Evolutionary conservation across 768 basidiomycete species (phyloP).

Genomic region (Artomyces pyxidatus): DNA sequence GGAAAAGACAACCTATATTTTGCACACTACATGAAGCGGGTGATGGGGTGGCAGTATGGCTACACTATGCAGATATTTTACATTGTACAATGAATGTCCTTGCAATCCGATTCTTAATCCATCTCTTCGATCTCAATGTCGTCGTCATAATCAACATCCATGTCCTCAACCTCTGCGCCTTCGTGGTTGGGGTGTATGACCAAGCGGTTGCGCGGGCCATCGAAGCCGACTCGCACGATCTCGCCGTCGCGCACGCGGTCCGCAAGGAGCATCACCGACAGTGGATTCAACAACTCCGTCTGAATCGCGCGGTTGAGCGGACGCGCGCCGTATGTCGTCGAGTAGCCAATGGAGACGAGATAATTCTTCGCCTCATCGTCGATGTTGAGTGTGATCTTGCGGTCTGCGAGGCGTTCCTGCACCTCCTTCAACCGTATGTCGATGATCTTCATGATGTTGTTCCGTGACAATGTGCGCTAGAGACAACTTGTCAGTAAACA

Average conservation of each 20-base stretch:
- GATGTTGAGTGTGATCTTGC: conserved; percentile 75
- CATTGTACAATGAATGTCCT: too few species aligned
- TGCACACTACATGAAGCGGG: too few species aligned
- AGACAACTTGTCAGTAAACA: conserved; percentile 25
- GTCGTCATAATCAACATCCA: conserved; percentile 51
- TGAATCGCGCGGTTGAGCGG: conserved; percentile 91
- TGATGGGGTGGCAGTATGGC: too few species aligned
- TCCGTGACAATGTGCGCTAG: conserved; percentile 71
- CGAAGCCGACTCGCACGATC: conserved; percentile 64
- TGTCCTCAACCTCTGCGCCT: conserved; percentile 36
- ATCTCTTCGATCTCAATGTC: conserved; percentile 66
- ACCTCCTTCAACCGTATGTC: conserved; percentile 84
- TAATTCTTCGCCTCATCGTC: conserved; percentile 72
- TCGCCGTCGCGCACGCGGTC: conserved; percentile 80
- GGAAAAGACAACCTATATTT: too few species aligned
- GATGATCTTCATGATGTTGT: conserved; percentile 78
- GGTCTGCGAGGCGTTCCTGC: conserved; percentile 66
- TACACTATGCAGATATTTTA: too few species aligned
- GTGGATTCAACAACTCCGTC: conserved; percentile 84
- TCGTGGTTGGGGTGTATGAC: conserved; percentile 80
- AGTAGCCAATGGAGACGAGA: conserved; percentile 70
- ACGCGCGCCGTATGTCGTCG: conserved; percentile 81
- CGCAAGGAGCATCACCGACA: conserved; percentile 78
- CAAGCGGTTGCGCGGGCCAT: conserved; percentile 74
- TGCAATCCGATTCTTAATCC: conserved; percentile 39